phyloP scores from a whole-genome alignment of 805 yeast species.

The Yamadazyma laniorum region DNA sequence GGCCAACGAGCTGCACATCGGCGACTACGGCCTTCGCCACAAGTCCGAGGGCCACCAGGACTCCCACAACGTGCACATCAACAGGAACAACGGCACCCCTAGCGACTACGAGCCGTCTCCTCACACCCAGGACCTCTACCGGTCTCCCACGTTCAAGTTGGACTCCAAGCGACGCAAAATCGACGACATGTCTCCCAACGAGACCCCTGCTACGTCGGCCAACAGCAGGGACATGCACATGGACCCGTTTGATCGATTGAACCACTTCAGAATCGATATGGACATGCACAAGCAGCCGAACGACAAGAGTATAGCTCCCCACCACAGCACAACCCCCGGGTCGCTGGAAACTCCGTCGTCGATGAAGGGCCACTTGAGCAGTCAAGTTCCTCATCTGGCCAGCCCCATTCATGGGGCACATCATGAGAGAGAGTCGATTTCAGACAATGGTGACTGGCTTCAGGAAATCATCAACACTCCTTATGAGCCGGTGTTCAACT shows the following conservation, averaged over 20 bases:
- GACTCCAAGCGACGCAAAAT: constrained; percentile 10
- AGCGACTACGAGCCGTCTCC: constrained; percentile 7
- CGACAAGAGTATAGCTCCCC: neutral
- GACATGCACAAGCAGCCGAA: neutral
- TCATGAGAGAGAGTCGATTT: constrained; percentile 8
- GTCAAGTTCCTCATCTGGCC: neutral
- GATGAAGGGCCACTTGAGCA: neutral
- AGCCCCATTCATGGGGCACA: neutral
- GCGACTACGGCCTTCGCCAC: neutral
- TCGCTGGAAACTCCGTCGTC: neutral
- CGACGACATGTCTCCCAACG: constrained; percentile 11
- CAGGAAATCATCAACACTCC: constrained; percentile 69
- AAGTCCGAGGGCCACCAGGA: neutral
- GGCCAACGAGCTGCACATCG: neutral
- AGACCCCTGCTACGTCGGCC: constrained; percentile 2
- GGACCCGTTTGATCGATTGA: constrained; percentile 2
- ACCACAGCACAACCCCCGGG: neutral
- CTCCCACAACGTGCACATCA: neutral
- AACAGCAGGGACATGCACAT: constrained; percentile 4
- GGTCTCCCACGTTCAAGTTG: constrained; percentile 2
- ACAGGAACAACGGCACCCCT: constrained; percentile 1
- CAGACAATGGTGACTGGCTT: constrained; percentile 55
- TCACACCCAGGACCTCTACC: neutral
- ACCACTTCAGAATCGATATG: constrained; percentile 5
- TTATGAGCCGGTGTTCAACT: constrained; percentile 50